Percentiles rank a stretch among this genome's conserved stretches.
These are phyloP conservation scores for Alternaria sp. DNA, from an alignment of 2,329 filamentous ascomycete species.

Conservation along the genomic window DNA sequence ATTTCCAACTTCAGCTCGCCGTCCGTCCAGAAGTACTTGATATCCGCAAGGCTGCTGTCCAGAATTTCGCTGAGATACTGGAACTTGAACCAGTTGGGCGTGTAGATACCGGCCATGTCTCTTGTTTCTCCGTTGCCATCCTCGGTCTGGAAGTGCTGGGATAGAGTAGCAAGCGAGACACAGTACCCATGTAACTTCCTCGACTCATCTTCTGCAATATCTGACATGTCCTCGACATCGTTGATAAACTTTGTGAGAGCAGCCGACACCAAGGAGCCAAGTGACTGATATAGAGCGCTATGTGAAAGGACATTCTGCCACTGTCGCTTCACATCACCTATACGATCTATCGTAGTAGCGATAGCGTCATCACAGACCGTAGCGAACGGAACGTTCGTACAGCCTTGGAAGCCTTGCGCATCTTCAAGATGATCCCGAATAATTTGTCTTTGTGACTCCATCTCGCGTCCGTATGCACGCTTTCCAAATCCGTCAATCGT, in stretches of 20 bases:
- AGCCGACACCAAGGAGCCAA: slow-evolving; percentile 64
- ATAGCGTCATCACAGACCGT: slow-evolving; percentile 66
- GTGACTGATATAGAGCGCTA: slow-evolving; percentile 66
- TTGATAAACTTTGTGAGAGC: slow-evolving; percentile 65
- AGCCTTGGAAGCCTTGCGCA: slow-evolving; percentile 66
- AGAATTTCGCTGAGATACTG: slow-evolving; percentile 69
- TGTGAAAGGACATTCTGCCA: slow-evolving; percentile 66
- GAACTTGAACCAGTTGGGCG: slow-evolving; percentile 69
- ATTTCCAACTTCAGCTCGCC: slow-evolving; percentile 69
- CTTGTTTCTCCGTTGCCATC: slow-evolving; percentile 49
- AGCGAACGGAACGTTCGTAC: slow-evolving; percentile 65
- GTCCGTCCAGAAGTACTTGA: slow-evolving; percentile 69
- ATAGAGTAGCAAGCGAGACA: slow-evolving; percentile 61
- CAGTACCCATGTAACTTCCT: slow-evolving; percentile 64
- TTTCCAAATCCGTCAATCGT: slow-evolving; percentile 66
- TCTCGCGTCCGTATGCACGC: slow-evolving; percentile 66
- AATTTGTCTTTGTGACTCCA: slow-evolving; percentile 69
- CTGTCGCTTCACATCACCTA: slow-evolving; percentile 62
- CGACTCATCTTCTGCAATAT: slow-evolving; percentile 69
- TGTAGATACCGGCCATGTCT: slow-evolving; percentile 67
- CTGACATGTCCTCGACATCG: slow-evolving; percentile 67
- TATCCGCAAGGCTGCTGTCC: slow-evolving; percentile 68
- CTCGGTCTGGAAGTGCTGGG: slow-evolving; percentile 62
- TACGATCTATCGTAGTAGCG: slow-evolving; percentile 62
- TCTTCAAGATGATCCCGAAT: slow-evolving; percentile 67